phyloP scores from a whole-genome alignment of 176 grass and related monocot species.

The Oryza nivara region DNA sequence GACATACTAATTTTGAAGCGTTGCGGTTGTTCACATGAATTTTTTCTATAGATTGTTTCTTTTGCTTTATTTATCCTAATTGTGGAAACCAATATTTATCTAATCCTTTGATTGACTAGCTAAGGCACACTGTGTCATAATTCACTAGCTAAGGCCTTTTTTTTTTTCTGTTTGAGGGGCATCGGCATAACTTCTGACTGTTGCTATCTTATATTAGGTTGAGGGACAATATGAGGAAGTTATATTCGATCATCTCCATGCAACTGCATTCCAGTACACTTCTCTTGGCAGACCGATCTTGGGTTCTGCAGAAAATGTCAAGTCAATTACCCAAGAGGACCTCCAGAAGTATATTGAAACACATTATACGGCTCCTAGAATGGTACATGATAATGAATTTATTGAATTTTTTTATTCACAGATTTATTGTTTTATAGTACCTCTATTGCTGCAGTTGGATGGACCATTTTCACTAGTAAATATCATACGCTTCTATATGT shows the following conservation, averaged over 20 bases:
- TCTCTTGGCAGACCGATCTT: conserved; percentile 88
- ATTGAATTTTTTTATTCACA: neutral
- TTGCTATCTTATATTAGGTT: conserved; percentile 59
- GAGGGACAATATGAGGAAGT: conserved; percentile 90
- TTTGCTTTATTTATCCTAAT: neutral
- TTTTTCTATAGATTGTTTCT: neutral
- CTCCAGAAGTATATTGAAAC: conserved; percentile 87
- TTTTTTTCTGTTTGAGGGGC: neutral
- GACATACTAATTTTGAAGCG: neutral
- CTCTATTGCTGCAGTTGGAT: conserved; percentile 1
- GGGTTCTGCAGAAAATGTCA: conserved; percentile 80
- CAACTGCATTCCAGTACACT: conserved; percentile 97
- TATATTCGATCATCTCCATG: conserved; percentile 98
- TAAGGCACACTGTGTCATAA: neutral
- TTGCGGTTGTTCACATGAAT: neutral
- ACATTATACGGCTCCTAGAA: conserved; percentile 94
- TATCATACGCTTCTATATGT: neutral
- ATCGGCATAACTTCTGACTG: conserved; percentile 23
- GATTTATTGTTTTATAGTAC: neutral
- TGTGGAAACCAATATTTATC: neutral
- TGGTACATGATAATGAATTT: conserved; percentile 55
- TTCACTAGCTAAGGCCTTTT: neutral
- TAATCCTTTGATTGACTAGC: neutral
- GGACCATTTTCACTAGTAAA: conserved; percentile 26
- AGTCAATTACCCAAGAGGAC: conserved; percentile 73